These are phyloP conservation scores for Fusarium goolgardi DNA, from an alignment of 2,329 filamentous ascomycete genomes.

Conservation along the genomic window DNA sequence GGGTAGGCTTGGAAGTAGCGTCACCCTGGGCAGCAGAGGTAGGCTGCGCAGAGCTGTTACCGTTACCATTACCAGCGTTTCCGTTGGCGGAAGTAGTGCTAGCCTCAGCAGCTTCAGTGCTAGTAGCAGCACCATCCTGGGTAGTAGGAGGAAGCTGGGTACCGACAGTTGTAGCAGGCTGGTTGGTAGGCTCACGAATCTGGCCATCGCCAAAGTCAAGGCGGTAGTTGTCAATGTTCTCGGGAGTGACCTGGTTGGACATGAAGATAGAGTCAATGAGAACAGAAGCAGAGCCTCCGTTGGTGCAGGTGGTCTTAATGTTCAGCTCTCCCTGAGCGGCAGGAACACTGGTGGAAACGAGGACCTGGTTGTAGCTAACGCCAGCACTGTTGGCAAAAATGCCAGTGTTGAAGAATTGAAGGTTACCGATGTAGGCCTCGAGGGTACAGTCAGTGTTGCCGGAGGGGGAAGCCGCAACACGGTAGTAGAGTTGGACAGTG, in stretches of 20 bases:
- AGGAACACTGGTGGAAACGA: slow-evolving; percentile 10
- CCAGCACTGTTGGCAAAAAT: slow-evolving; percentile 3
- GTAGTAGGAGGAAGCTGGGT: neutral
- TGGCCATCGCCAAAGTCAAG: slow-evolving; percentile 33
- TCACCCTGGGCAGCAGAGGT: neutral
- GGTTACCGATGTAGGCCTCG: slow-evolving; percentile 21
- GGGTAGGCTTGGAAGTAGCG: neutral
- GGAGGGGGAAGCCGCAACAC: slow-evolving; percentile 2
- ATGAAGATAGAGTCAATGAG: slow-evolving; percentile 39
- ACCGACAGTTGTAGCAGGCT: neutral
- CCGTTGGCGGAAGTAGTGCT: neutral
- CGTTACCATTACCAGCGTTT: neutral
- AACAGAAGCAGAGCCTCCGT: slow-evolving; percentile 11
- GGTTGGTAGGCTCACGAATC: slow-evolving; percentile 1
- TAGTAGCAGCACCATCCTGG: neutral
- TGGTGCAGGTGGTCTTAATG: slow-evolving; percentile 21
- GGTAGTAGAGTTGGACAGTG: slow-evolving; percentile 39
- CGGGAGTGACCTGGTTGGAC: slow-evolving; percentile 38
- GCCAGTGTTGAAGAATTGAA: slow-evolving; percentile 9
- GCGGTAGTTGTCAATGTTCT: slow-evolving; percentile 26
- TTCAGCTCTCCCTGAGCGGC: neutral
- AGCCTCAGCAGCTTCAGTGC: neutral
- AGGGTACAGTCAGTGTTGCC: slow-evolving; percentile 18
- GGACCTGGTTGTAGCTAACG: neutral
- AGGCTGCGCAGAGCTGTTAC: neutral